Evolutionary conservation across 2,329 filamentous ascomycete genomes (phyloP), one percentile per base, ranked within the genome.

Genomic region (Calonectria pteridis): DNA sequence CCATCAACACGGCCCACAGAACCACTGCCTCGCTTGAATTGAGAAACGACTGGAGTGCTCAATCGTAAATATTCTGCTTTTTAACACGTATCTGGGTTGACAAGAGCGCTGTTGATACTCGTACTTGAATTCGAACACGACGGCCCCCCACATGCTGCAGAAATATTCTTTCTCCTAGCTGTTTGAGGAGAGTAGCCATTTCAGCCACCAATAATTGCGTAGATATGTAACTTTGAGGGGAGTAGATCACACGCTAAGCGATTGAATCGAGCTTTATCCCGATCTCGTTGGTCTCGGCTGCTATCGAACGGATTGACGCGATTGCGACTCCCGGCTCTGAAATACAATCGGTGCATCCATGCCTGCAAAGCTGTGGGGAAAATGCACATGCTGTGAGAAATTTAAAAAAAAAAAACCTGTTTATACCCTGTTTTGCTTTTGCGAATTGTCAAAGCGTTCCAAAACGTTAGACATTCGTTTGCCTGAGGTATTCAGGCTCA

Each of bases 1-100:
- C 93, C 93, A 94, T 93, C 88, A 89, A 88, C 86, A 84, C 84
- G 91, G 92, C 88, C 89, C 84, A 94, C 90, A 62, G 10, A 37
- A 11, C 7, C 13, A 28, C 2, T 11, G 20, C 23, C 10, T 18
- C 20, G 6, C 2, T 29, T 62, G n/a, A 1, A 28, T 59, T 59
- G 7, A 16, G 33, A 28, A 13, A 35, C 13, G 6, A 16, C 4
- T 9, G 2, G 3, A 14, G 31, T 40, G 11, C 16, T 31, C 29
- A 11, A 31, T 23, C 28, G 9, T 13, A 20, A 33, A 23, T 4
- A 23, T 51, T 4, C 26, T 55, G 46, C 20, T 6, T 14, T 4
- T 35, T 16, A 14, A 37, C 11, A 5, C 28, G 23, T 40, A 40
- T n/a, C 16, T 28, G 7, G 7, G 16, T 20, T 28, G 18, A 4